Evolutionary conservation across 306 rosid species (phyloP).

Genomic region (Prunus padus): DNA sequence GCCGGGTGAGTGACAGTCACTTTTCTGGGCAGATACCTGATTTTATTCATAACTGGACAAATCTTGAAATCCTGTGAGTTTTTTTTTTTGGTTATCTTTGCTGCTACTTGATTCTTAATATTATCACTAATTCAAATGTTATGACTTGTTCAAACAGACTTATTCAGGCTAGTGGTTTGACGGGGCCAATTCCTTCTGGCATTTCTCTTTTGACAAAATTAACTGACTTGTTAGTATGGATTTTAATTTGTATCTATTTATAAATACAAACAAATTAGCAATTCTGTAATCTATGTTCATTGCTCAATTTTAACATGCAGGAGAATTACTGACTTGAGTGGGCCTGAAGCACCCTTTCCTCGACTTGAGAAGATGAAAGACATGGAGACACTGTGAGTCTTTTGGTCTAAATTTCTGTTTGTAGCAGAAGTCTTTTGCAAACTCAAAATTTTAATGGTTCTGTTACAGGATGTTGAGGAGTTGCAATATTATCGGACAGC

Average conservation of each 20-base stretch:
- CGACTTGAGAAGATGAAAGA: constrained; percentile 34
- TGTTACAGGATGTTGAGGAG: constrained; percentile 57
- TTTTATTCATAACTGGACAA: constrained; percentile 57
- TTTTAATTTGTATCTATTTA: not conserved
- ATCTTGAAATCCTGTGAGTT: constrained; percentile 47
- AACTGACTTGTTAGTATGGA: constrained; percentile 55
- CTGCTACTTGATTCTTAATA: not conserved
- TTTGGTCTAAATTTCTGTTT: not conserved
- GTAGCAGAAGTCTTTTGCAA: not conserved
- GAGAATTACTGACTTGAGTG: constrained; percentile 76
- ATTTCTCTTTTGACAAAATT: constrained; percentile 41
- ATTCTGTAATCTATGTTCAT: not conserved
- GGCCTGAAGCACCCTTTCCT: constrained; percentile 51
- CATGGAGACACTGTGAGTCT: constrained; percentile 51
- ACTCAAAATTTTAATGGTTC: constrained; percentile 4
- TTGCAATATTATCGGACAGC: constrained; percentile 63
- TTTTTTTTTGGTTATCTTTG: not conserved
- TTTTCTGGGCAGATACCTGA: constrained; percentile 58
- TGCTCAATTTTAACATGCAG: constrained; percentile 36
- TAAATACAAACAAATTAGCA: not conserved
- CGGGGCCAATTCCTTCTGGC: constrained; percentile 68
- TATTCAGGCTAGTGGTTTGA: constrained; percentile 79
- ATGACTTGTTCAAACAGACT: constrained; percentile 34
- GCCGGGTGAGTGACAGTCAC: constrained; percentile 60
- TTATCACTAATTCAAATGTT: constrained; percentile 4